phyloP scores from a whole-genome alignment of 495 filamentous ascomycete species.

The Talaromyces adpressus region DNA sequence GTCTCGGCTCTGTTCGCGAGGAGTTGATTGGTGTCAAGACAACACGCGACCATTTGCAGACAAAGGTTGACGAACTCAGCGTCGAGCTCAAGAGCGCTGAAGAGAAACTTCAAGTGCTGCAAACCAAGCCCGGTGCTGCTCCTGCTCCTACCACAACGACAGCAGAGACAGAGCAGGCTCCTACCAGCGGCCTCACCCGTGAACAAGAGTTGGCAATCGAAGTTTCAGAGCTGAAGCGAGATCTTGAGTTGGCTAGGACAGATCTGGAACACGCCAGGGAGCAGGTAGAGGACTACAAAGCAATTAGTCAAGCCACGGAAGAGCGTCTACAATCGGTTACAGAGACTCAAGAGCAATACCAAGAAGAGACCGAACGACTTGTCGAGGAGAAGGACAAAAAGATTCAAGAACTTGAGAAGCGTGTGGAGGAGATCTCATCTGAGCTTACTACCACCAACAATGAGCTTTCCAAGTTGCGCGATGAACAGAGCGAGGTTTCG shows the following conservation, averaged over 20 bases:
- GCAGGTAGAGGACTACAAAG: conserved; percentile 79
- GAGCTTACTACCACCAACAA: conserved; percentile 74
- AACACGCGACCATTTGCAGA: conserved; percentile 77
- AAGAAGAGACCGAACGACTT: conserved; percentile 69
- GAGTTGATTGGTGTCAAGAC: conserved; percentile 79
- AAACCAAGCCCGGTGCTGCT: conserved; percentile 60
- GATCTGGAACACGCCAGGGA: conserved; percentile 74
- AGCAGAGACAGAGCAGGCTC: conserved; percentile 24
- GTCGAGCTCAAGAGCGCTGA: conserved; percentile 83
- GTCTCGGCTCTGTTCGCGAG: conserved; percentile 69
- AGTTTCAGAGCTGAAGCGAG: conserved; percentile 73
- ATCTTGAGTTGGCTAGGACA: conserved; percentile 64
- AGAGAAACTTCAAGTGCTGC: conserved; percentile 72
- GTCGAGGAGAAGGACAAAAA: conserved; percentile 66
- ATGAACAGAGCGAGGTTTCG: conserved; percentile 66
- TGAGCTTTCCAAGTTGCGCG: conserved; percentile 70
- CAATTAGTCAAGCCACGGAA: conserved; percentile 82
- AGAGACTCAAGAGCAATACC: conserved; percentile 77
- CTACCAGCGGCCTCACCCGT: conserved; percentile 51
- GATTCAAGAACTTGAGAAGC: conserved; percentile 72
- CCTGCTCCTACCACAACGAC: conserved; percentile 17
- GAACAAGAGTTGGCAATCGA: conserved; percentile 82
- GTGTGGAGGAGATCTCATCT: conserved; percentile 69
- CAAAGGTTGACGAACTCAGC: conserved; percentile 77
- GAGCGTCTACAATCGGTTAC: conserved; percentile 75